A percentile compares a stretch with the other conserved stretches of the same genome.
Evolutionary conservation across 805 yeast species (phyloP).

Genomic region (Teunomyces gatunensis): DNA sequence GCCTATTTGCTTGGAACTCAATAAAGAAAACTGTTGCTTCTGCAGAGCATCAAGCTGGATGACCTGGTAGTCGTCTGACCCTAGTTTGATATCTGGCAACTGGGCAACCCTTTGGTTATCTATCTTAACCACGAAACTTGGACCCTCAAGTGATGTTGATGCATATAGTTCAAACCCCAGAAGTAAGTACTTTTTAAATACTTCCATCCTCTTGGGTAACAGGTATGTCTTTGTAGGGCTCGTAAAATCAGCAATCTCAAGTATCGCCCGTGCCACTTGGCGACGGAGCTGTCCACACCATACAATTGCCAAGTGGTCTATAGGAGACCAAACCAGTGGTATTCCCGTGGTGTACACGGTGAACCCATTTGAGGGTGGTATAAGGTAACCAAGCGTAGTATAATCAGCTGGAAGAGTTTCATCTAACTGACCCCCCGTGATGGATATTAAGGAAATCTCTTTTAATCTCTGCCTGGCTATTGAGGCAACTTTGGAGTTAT

Average conservation of each 20-base stretch:
- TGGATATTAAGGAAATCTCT: constrained; percentile 71
- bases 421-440: constrained; percentile 86
- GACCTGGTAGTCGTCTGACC: constrained; percentile 6
- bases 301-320: constrained; percentile 91
- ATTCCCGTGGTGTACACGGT: constrained; percentile 82
- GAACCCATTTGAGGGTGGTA: constrained; percentile 76
- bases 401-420: constrained; percentile 86
- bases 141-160: background rate
- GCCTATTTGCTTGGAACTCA: constrained; percentile 15
- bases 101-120: constrained; percentile 7
- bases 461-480: constrained; percentile 46
- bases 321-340: constrained; percentile 89
- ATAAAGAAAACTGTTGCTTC: constrained; percentile 13
- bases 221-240: constrained; percentile 50
- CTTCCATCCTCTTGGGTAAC: constrained; percentile 54
- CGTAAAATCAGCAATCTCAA: constrained; percentile 55
- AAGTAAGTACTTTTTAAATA: constrained; percentile 46
- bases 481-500: constrained; percentile 16
- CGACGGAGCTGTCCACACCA: constrained; percentile 91
- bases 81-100: background rate
- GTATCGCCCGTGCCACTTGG: constrained; percentile 54
- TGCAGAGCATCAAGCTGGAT: background rate
- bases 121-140: constrained; percentile 4
- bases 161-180: constrained; percentile 54
- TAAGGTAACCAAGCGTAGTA: constrained; percentile 65